Conservation (phyloP, 2,329 filamentous ascomycete species). For the Aureobasidium sp. region DNA sequence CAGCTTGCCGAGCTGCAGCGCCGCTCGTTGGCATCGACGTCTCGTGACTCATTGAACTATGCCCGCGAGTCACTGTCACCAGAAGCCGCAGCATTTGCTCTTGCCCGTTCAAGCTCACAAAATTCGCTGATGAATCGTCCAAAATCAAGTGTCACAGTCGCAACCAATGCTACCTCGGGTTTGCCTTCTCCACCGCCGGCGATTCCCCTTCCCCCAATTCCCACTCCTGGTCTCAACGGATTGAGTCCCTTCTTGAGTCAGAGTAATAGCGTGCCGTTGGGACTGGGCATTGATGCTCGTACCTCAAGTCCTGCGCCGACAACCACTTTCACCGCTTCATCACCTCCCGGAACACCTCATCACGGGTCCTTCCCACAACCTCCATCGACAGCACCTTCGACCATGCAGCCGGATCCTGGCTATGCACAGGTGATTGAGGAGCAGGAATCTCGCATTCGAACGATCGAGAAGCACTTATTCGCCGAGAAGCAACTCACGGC, state of each 20-base stretch:
- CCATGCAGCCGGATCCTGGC: conserved; percentile 48
- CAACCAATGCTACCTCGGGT: conserved; percentile 63
- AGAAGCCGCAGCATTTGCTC: conserved; percentile 33
- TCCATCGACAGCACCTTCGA: conserved; percentile 38
- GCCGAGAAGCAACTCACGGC: conserved; percentile 95
- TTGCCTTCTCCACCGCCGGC: conserved; percentile 90
- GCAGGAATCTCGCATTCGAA: conserved; percentile 87
- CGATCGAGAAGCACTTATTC: conserved; percentile 92
- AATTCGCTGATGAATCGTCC: conserved; percentile 22
- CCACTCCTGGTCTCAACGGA: conserved; percentile 40
- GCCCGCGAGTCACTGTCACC: conserved; percentile 39
- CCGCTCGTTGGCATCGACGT: conserved; percentile 27
- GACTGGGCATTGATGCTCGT: conserved; percentile 32
- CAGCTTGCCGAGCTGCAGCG: conserved; percentile 51
- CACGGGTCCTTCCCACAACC: conserved; percentile 9
- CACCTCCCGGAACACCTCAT: conserved; percentile 36
- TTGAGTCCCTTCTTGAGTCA: conserved; percentile 2
- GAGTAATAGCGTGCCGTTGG: conserved; percentile 1
- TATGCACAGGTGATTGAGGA: conserved; percentile 77
- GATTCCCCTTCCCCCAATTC: conserved; percentile 90
- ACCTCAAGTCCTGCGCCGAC: conserved; percentile 48
- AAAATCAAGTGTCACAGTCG: conserved; percentile 64
- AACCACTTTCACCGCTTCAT: conserved; percentile 1
- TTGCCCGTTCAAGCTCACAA: conserved; percentile 41
- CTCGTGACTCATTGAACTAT: conserved; percentile 21